These are phyloP conservation scores for Stagonosporopsis vannaccii DNA, from an alignment of 2,329 filamentous ascomycete species.

Conservation along the genomic window DNA sequence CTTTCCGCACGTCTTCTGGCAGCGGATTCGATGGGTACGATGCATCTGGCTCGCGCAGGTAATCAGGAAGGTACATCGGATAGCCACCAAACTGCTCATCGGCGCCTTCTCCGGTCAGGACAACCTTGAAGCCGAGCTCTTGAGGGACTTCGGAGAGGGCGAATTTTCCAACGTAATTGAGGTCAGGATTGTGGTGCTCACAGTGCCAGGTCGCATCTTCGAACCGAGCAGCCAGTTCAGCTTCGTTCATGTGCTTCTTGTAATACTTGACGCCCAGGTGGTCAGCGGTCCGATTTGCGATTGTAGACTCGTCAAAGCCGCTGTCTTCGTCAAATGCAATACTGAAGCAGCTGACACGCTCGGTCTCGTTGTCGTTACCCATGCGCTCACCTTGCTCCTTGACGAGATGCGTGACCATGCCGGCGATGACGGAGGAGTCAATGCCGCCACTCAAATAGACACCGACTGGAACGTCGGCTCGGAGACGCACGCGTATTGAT, in stretches of 20 bases:
- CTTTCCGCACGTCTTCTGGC: slow-evolving; percentile 10
- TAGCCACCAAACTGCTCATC: slow-evolving; percentile 65
- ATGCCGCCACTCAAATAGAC: slow-evolving; percentile 65
- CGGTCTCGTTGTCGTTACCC: slow-evolving; percentile 50
- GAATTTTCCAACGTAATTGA: slow-evolving; percentile 62
- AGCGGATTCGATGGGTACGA: slow-evolving; percentile 10
- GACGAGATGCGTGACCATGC: slow-evolving; percentile 62
- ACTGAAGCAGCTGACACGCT: slow-evolving; percentile 57
- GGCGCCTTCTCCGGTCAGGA: slow-evolving; percentile 61
- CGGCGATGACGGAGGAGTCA: slow-evolving; percentile 64
- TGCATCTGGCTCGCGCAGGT: slow-evolving; percentile 57
- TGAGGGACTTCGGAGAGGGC: slow-evolving; percentile 56
- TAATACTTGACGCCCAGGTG: slow-evolving; percentile 56
- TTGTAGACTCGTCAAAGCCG: slow-evolving; percentile 60
- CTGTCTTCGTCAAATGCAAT: slow-evolving; percentile 60
- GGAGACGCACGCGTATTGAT: slow-evolving; percentile 59
- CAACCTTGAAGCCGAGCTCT: slow-evolving; percentile 60
- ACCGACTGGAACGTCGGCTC: slow-evolving; percentile 65
- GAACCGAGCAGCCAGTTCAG: slow-evolving; percentile 51
- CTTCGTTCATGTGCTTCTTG: slow-evolving; percentile 54
- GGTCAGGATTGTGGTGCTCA: slow-evolving; percentile 57
- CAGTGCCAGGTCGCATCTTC: slow-evolving; percentile 56
- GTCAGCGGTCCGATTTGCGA: slow-evolving; percentile 57
- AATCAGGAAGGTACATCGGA: slow-evolving; percentile 55
- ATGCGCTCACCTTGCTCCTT: slow-evolving; percentile 54